phyloP scores from a whole-genome alignment of 805 yeast species.

The Yarrowia hollandica region DNA sequence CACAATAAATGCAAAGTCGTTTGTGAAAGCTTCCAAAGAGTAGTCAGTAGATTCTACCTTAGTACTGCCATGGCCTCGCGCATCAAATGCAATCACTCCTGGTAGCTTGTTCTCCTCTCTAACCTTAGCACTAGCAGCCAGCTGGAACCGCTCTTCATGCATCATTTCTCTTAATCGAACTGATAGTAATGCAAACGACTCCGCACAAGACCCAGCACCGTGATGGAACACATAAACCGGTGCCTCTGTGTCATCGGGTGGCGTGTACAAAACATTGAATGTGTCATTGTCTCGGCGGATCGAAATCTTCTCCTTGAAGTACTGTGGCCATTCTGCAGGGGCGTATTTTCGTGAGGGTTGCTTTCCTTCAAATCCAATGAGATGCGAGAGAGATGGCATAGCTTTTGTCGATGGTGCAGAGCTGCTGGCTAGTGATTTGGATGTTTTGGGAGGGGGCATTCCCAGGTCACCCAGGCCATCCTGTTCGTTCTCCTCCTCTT shows the following conservation, averaged over 20 bases:
- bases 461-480: constrained; percentile 9
- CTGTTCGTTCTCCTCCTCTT: neutral
- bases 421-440: neutral
- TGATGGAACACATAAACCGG: constrained; percentile 80
- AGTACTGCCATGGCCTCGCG: constrained; percentile 80
- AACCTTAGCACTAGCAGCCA: constrained; percentile 24
- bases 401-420: neutral
- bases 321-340: constrained; percentile 26
- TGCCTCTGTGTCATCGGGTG: constrained; percentile 47
- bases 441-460: neutral
- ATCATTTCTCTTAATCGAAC: constrained; percentile 40
- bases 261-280: constrained; percentile 59
- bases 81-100: constrained; percentile 73
- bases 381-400: neutral
- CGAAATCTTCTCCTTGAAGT: neutral
- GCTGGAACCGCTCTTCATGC: constrained; percentile 25
- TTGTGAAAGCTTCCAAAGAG: constrained; percentile 52
- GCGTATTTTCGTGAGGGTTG: constrained; percentile 7
- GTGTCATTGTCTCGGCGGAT: constrained; percentile 11
- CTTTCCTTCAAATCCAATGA: neutral
- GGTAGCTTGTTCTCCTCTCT: constrained; percentile 43
- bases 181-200: constrained; percentile 66
- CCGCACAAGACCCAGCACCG: constrained; percentile 91
- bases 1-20: constrained; percentile 60
- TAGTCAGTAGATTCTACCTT: constrained; percentile 42